A percentile compares a stretch with the other conserved stretches of the same genome.
phyloP scores from a whole-genome alignment of 2,329 filamentous ascomycete species.

The Cytospora mali region DNA sequence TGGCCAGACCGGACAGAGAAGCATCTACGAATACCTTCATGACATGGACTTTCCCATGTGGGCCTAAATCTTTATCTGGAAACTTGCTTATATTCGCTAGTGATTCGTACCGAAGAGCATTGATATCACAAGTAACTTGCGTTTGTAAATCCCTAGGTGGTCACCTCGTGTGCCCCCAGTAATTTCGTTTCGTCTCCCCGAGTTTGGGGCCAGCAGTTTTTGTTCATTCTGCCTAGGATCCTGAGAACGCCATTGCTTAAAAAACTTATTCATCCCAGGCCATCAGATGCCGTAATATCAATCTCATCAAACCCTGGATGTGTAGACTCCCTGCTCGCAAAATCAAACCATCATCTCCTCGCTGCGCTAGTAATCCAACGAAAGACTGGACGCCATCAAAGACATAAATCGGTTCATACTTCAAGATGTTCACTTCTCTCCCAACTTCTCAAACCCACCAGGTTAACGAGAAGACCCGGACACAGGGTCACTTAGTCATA shows the following conservation, averaged over 20 bases:
- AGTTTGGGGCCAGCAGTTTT: background rate
- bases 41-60: no score
- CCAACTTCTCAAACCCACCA: background rate
- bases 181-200: background rate
- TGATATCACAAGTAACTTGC: background rate
- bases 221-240: background rate
- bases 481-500: background rate
- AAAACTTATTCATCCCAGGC: background rate
- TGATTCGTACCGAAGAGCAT: background rate
- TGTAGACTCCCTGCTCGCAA: background rate
- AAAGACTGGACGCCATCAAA: background rate
- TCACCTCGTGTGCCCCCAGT: background rate
- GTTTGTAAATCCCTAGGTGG: background rate
- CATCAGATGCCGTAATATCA: background rate
- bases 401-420: background rate
- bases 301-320: background rate
- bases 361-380: background rate
- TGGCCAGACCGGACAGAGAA: background rate
- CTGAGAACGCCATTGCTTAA: background rate
- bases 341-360: background rate
- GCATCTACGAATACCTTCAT: background rate
- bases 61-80: no score
- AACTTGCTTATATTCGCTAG: no score
- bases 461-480: background rate
- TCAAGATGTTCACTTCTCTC: background rate